Percentiles rank a stretch among this genome's conserved stretches.
Evolutionary conservation across 257 asterid species (phyloP).

Genomic region (Solanum bulbocastanum): DNA sequence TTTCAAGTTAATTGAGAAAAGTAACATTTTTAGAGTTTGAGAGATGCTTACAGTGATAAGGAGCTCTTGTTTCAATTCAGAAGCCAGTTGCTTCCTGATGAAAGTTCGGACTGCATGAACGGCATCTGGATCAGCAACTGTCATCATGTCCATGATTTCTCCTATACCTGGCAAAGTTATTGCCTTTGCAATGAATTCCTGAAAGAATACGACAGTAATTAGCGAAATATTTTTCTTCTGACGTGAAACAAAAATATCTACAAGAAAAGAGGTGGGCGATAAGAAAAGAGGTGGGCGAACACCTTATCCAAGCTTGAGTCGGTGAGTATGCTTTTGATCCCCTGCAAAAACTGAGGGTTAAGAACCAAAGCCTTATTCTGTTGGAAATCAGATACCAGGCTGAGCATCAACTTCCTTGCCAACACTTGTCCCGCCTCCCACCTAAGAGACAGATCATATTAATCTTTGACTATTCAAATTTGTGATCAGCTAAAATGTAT

Average conservation of each 20-base stretch:
- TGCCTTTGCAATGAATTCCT: constrained; percentile 88
- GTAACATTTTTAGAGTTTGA: background rate
- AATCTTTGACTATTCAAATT: background rate
- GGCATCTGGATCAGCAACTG: constrained; percentile 86
- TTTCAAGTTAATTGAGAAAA: background rate
- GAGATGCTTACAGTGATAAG: constrained; percentile 34
- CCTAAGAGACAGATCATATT: constrained; percentile 19
- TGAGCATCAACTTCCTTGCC: constrained; percentile 73
- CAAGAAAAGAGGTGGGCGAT: background rate
- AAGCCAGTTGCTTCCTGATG: constrained; percentile 67
- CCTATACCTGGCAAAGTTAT: constrained; percentile 70
- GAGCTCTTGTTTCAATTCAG: constrained; percentile 48
- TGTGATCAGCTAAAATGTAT: background rate
- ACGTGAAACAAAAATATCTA: background rate
- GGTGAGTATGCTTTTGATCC: constrained; percentile 48
- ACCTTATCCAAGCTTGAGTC: constrained; percentile 75
- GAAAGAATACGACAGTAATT: background rate
- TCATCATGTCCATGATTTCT: constrained; percentile 84
- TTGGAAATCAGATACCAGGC: constrained; percentile 62
- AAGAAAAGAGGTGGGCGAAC: background rate
- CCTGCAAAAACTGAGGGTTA: constrained; percentile 56
- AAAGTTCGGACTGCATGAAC: constrained; percentile 68
- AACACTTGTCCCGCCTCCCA: constrained; percentile 87
- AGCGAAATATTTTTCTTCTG: background rate
- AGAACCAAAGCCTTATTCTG: constrained; percentile 55